Percentiles rank a stretch among this genome's conserved stretches.
Conservation (phyloP, 441 rosid genomes). For the Syzygium syzygioides region DNA sequence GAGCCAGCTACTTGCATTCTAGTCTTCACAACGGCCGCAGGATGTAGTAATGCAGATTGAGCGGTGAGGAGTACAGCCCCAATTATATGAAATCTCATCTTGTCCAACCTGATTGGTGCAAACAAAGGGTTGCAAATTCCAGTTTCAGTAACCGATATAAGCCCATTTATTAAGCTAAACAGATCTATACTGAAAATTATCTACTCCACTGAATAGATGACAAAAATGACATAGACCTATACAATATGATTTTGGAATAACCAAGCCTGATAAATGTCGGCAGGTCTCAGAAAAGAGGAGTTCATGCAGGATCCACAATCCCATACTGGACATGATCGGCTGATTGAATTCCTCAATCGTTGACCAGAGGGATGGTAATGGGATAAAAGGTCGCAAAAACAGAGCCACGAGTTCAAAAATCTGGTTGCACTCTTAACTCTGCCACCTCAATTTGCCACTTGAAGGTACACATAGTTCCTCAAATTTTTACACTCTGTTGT, state of each 20-base stretch:
- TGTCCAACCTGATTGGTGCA: constrained; percentile 38
- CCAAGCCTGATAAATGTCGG: neutral
- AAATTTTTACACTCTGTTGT: neutral
- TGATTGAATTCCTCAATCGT: neutral
- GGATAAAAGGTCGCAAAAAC: neutral
- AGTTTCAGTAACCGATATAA: neutral
- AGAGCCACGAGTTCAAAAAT: neutral
- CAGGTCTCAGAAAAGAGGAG: neutral
- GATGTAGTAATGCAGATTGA: constrained; percentile 52
- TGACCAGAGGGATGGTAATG: neutral
- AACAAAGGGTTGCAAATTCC: neutral
- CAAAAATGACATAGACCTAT: neutral
- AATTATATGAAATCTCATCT: constrained; percentile 47
- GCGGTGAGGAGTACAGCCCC: constrained; percentile 55
- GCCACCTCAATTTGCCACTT: neutral
- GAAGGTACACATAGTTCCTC: neutral
- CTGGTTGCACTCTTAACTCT: neutral
- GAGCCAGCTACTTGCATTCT: constrained; percentile 56
- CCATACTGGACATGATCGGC: neutral
- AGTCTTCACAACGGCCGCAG: constrained; percentile 53
- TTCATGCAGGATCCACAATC: neutral
- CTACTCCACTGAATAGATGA: neutral
- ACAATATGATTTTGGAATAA: neutral
- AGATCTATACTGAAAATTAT: neutral
- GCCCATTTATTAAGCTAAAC: neutral